phyloP scores from a whole-genome alignment of 441 rosid genomes.

The Jatropha multifida region DNA sequence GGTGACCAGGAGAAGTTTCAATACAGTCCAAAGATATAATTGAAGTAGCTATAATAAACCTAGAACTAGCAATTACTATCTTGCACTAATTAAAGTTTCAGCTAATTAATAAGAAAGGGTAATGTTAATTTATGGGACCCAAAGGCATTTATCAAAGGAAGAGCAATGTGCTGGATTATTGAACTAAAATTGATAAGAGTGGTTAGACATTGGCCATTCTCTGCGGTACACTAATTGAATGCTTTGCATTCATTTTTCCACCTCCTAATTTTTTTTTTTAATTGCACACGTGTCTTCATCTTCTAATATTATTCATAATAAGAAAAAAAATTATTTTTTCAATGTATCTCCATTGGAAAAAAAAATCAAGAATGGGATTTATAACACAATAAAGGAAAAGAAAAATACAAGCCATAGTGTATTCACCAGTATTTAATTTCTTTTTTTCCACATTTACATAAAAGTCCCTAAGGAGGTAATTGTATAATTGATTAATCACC shows the following conservation, averaged over 20 bases:
- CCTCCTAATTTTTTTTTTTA: background rate
- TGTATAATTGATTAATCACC: slow-evolving; percentile 32
- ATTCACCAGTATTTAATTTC: slow-evolving; percentile 26
- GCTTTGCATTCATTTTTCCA: background rate
- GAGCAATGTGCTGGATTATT: slow-evolving; percentile 16
- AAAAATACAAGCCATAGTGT: slow-evolving; percentile 32
- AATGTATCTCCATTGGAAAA: no score
- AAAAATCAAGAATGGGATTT: no score
- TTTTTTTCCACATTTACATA: slow-evolving; percentile 41
- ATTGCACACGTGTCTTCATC: no score
- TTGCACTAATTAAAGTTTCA: background rate
- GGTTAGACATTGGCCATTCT: slow-evolving; percentile 7
- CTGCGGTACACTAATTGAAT: slow-evolving; percentile 20
- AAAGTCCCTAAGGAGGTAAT: slow-evolving; percentile 23
- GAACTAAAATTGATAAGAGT: slow-evolving; percentile 11
- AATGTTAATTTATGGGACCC: slow-evolving; percentile 21
- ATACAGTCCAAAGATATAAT: no score
- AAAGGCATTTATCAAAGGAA: slow-evolving; percentile 2
- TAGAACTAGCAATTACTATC: background rate
- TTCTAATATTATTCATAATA: slow-evolving; percentile 3
- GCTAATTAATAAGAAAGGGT: background rate
- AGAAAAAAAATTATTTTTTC: background rate
- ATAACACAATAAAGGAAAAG: background rate
- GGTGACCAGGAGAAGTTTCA: no score
- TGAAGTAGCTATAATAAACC: background rate